Conservation (phyloP, 768 basidiomycete genomes). For the Mycena rosella region DNA sequence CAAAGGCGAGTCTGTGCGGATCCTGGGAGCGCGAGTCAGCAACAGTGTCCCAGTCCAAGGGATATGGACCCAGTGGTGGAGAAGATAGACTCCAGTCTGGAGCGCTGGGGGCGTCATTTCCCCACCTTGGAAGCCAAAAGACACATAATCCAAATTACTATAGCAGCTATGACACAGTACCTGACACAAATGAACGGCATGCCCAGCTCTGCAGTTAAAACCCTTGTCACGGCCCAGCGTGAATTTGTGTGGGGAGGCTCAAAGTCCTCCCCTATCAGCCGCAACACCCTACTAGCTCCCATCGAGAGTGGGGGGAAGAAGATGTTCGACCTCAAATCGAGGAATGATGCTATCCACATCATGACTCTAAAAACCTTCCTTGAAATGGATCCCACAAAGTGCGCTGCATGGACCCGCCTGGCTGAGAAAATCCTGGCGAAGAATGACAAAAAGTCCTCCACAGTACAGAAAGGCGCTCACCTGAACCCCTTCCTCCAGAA, state of each 20-base stretch:
- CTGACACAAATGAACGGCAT: conserved; percentile 51
- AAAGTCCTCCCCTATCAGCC: conserved; percentile 30
- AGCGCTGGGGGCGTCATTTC: conserved; percentile 41
- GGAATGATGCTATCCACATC: conserved; percentile 44
- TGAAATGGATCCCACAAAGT: neutral
- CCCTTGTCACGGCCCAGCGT: conserved; percentile 36
- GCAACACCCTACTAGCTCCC: conserved; percentile 35
- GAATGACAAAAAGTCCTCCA: neutral
- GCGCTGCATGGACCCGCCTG: conserved; percentile 45
- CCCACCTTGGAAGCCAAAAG: conserved; percentile 46
- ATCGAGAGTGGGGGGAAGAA: conserved; percentile 39
- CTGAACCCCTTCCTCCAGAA: too few species aligned
- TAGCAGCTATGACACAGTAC: conserved; percentile 53
- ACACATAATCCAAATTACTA: conserved; percentile 41
- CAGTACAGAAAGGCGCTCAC: too few species aligned
- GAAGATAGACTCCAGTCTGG: conserved; percentile 40
- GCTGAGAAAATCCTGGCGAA: conserved; percentile 43
- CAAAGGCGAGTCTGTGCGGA: conserved; percentile 44
- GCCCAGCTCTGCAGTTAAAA: conserved; percentile 44
- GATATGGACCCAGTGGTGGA: conserved; percentile 45
- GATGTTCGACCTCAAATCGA: conserved; percentile 40
- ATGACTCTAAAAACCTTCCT: conserved; percentile 46
- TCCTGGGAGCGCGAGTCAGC: conserved; percentile 51
- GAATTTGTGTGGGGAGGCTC: conserved; percentile 46
- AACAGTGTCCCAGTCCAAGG: conserved; percentile 39